Base-by-base conservation (phyloP, 2,329 filamentous ascomycete genomes). In the Acrodontium crateriforme region DNA sequence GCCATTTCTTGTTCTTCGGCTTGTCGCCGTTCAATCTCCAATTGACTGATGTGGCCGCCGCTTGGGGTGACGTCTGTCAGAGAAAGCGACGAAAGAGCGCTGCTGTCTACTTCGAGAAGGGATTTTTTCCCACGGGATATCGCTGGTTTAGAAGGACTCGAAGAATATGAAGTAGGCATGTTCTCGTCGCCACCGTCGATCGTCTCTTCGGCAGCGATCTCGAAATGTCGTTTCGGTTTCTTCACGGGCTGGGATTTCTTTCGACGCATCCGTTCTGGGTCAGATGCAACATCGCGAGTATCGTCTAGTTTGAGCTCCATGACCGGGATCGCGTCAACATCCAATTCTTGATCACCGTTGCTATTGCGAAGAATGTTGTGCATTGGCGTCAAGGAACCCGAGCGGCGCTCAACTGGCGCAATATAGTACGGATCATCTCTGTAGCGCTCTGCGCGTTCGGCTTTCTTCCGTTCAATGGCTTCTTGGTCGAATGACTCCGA, bases 391-490 rank as follows among this genome's bases (percentile, higher is more conserved):
- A 78, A 77, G 5, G 69, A 68, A 18, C 72, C 71, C 3, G 71
- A 72, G 9, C 36, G 37, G 11, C 50, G 45, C 11, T 51, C 46
- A 8, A n/a, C 8, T 1, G 59, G 56, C 22, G 57, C 60, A 46
- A 98, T 95, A 49, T 98, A 98, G 53, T 93, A 98, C 1, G 89
- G 89, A 45, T 98, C 89, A 47, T 95, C 87, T 41, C 71, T 79
- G 52, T 93, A 82, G 31, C 83, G 71, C 49, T 92, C 84, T 31
- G 68, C 59, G 8, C 85, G 70, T 47, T 93, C 82, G 3, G 76
- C 72, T 42, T 76, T 80, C 37, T 80, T 70, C 37, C 74, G 67
- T 4, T 80, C 78, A 22, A 81, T 51, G 25, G 82, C 81, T 42
- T 83, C 77, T 1, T 76, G 63, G 36, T 87, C 79, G 17, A 85